Evolutionary conservation across 495 filamentous ascomycete genomes (phyloP), one percentile per base, ranked within the genome.

Genomic region (Xylaria intraflava): DNA sequence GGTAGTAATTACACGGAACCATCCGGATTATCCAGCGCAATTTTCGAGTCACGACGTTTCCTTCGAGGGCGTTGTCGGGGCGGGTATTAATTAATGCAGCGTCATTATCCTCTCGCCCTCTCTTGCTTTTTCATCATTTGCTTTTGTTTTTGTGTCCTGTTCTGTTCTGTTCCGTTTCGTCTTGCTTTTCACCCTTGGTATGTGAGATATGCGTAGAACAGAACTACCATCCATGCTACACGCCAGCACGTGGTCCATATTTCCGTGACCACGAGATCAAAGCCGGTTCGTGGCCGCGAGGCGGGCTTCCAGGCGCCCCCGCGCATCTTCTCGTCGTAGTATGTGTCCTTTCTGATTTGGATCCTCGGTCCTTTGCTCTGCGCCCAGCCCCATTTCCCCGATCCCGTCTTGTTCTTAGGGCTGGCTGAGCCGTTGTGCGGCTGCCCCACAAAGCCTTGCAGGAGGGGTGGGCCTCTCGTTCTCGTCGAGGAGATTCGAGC

Each of bases 231-330:
- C 75, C 75, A 78, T 23, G 51, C 64, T 0, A 72, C 68, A 33
- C 75, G 51, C 65, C 62, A 78, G 5, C 64, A 47, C 14, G 61
- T 71, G 1, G 75, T 75, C 75, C 72, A 77, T n/a, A 73, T 51
- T 59, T 78, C 75, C 7, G 60, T 64, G 0, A 60, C 26, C 7
- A 73, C 65, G 4, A 72, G 49, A 1, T 45, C 49, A 0, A 71
- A 30, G 6, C 51, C 51, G 8, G 64, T 62, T 39, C 54, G 46
- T 22, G 51, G 30, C 30, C 47, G 23, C 17, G 35, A n/a, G 4
- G 43, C 44, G 43, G 49, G 53, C 44, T 45, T 57, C 8, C 40
- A 52, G n/a, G 46, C 52, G 26, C 35, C 33, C 64, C 65, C 70
- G 64, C 45, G 68, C 67, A 14, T 65, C 56, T 33, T 59, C 65